Evolutionary conservation across 441 rosid genomes (phyloP), one percentile per base, ranked within the genome.

Genomic region (Viola pubescens): DNA sequence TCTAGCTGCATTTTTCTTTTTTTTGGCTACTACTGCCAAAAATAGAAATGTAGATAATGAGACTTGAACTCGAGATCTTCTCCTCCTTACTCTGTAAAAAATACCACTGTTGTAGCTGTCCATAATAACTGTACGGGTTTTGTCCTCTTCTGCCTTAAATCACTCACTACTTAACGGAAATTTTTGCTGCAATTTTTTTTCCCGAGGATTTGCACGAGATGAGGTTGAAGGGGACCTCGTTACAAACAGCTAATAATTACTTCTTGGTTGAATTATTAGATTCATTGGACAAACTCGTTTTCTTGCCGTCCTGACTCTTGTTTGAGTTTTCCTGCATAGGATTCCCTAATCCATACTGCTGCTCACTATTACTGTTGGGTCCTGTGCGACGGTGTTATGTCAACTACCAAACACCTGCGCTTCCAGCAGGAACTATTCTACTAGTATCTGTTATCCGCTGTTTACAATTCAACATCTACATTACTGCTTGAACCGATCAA

Each of bases 251-350:
- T 46, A 65, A 62, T 69, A 65, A 65, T 65, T 69, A 68, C 56
- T 37, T 55, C 42, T 56, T 48, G 14, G 52, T 38, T 47, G 54
- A 50, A 61, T 54, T 54, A 54, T 65, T 64, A 44, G 58, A 9
- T 60, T 54, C 38, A 40, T 37, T 44, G 55, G 47, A 39, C 57
- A 60, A n/a, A 55, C 12, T 55, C 51, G 48, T 40, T 66, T 58
- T 63, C 53, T 37, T 8, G 34, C 2, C 34, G 34, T 26, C 3
- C 34, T 26, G 52, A n/a, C 54, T 16, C 43, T 19, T 45, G 8
- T 42, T 53, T 64, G 67, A 53, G 51, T 49, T 54, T 62, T 26
- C 26, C 64, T 54, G 53, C 73, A 50, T 69, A 19, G 65, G 73
- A 69, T 65, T 49, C 77, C 45, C 37, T 55, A 68, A 48, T 46